Evolutionary conservation across 192 early-diverging fungal genomes (phyloP).

Genomic region (Coemansia sp.): DNA sequence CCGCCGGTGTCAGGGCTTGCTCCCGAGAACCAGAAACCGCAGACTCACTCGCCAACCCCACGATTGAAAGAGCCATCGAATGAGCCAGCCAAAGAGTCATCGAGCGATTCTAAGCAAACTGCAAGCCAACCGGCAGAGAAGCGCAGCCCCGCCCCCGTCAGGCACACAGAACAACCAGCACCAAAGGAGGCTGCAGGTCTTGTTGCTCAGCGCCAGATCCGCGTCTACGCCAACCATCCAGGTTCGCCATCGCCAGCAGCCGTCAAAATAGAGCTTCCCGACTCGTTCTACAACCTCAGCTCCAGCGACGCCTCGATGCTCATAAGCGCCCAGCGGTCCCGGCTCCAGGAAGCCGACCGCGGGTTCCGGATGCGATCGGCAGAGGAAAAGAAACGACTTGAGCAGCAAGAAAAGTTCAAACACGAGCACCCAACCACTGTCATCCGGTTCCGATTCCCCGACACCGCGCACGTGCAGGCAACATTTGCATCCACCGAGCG

Average conservation of each 20-base stretch:
- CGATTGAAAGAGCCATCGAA: no score
- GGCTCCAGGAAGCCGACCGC: slow-evolving; percentile 61
- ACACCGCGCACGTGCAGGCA: slow-evolving; percentile 72
- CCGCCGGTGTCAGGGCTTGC: not conserved
- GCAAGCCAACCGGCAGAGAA: not conserved
- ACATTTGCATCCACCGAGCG: slow-evolving; percentile 69
- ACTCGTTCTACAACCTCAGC: slow-evolving; percentile 81
- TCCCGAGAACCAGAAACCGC: not conserved
- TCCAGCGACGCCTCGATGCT: slow-evolving; percentile 67
- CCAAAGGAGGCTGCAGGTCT: not conserved
- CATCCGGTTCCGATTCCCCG: slow-evolving; percentile 85
- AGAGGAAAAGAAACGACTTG: slow-evolving; percentile 70
- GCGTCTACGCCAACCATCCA: slow-evolving; percentile 59
- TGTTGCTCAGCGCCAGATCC: slow-evolving; percentile 25
- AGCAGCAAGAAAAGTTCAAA: slow-evolving; percentile 28
- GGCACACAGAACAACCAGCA: not conserved
- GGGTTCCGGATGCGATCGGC: slow-evolving; percentile 78
- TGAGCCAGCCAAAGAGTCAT: no score
- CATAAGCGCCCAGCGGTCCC: slow-evolving; percentile 59
- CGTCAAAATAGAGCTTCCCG: slow-evolving; percentile 69
- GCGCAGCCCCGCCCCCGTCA: not conserved
- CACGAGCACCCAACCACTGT: slow-evolving; percentile 50
- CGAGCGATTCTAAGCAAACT: not conserved
- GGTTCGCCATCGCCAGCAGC: slow-evolving; percentile 28
- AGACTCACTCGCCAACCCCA: not conserved